Conservation (phyloP, 805 yeast genomes). For the Sugiyamaella chiloensis region DNA sequence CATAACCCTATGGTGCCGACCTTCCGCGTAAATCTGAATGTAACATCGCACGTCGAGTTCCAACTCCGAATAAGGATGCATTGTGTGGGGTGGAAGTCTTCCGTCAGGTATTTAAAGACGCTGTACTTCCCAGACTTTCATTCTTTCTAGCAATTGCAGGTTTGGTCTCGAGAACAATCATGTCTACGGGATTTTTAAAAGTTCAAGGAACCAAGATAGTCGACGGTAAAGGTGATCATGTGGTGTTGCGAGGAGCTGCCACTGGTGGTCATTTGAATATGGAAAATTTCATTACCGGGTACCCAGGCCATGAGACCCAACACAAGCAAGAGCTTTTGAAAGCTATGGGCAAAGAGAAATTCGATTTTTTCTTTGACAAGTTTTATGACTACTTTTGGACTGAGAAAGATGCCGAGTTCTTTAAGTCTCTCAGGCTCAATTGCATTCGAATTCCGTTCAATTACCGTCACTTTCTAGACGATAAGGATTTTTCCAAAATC, state of each 20-base stretch:
- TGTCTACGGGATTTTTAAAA: constrained; percentile 5
- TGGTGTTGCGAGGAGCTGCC: constrained; percentile 47
- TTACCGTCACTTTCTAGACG: constrained; percentile 48
- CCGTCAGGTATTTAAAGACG: too few species aligned
- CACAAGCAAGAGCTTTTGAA: constrained; percentile 41
- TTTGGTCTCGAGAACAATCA: too few species aligned
- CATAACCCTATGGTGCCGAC: too few species aligned
- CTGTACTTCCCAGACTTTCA: too few species aligned
- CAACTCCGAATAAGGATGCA: too few species aligned
- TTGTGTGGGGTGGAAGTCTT: too few species aligned
- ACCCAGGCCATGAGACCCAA: constrained; percentile 52
- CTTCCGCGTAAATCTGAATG: too few species aligned
- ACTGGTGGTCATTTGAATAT: constrained; percentile 47
- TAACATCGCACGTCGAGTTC: too few species aligned
- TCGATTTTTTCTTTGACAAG: constrained; percentile 47
- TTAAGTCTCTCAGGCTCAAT: constrained; percentile 42
- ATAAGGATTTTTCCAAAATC: constrained; percentile 42
- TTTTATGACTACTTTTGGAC: constrained; percentile 54
- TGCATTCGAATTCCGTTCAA: constrained; percentile 51
- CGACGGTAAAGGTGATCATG: constrained; percentile 38
- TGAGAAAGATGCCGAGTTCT: constrained; percentile 47
- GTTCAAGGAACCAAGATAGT: constrained; percentile 46
- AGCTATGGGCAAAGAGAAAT: constrained; percentile 46
- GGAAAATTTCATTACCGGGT: constrained; percentile 56
- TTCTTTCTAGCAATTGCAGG: too few species aligned